phyloP scores from a whole-genome alignment of 108 stramenopile genomes.

The Poteriospumella lacustris region DNA sequence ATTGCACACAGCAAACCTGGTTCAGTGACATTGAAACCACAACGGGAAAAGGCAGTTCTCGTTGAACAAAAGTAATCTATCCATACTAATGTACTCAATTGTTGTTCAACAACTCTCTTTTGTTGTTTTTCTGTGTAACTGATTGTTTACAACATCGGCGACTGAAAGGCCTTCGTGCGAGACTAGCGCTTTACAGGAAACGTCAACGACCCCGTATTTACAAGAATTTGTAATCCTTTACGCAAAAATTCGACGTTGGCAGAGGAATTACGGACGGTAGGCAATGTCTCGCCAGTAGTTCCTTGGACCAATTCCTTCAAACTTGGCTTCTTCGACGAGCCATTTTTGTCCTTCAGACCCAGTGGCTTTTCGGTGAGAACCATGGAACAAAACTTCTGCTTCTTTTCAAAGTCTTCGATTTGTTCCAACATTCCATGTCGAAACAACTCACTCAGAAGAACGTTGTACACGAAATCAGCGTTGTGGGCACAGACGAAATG shows the following conservation, averaged over 20 bases:
- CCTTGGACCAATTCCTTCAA: neutral
- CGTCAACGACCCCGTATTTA: too few species aligned
- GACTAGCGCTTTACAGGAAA: too few species aligned
- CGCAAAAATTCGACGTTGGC: neutral
- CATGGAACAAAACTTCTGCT: neutral
- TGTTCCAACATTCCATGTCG: neutral
- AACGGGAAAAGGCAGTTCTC: conserved; percentile 15
- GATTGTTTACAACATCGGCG: too few species aligned
- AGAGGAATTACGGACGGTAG: neutral
- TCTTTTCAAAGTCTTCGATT: neutral
- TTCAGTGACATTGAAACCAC: neutral
- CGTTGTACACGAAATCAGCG: neutral
- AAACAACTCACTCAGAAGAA: neutral
- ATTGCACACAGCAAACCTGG: conserved; percentile 65
- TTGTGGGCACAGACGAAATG: neutral
- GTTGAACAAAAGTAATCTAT: too few species aligned
- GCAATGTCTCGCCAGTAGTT: neutral
- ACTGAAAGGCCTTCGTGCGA: too few species aligned
- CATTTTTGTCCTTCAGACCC: neutral
- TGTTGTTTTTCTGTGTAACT: too few species aligned
- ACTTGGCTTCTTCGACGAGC: neutral
- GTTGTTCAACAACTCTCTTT: too few species aligned
- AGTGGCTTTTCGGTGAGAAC: neutral
- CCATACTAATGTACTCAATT: too few species aligned
- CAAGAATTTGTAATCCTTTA: neutral